Evolutionary conservation across 345 rosid species (phyloP), one percentile per base, ranked within the genome.

Genomic region (Populus davidiana): DNA sequence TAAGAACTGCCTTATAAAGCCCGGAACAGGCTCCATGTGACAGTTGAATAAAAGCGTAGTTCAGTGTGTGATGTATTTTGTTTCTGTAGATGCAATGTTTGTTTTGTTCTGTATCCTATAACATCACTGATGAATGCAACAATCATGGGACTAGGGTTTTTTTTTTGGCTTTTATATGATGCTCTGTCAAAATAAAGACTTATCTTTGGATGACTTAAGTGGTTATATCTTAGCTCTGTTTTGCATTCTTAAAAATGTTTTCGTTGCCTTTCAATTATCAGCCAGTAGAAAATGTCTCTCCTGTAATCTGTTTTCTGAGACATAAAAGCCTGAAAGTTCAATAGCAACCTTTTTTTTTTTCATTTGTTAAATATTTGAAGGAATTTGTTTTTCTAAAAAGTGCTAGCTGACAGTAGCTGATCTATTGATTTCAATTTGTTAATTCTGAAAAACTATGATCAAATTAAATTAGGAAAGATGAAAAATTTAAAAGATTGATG

Each of bases 1-100:
- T 59, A n/a, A 25, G 5, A 79, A 80, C 56, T 59, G 71, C 75
- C 56, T 36, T 63, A 72, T 73, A 73, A 67, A 67, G 56, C 54
- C 38, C 49, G 29, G 67, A 23, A 72, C n/a, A 12, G 61, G 76
- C 47, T 66, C 23, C 8, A 13, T 35, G 25, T 71, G 5, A 43
- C 49, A 20, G 62, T 61, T 69, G 63, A 23, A 67, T 20, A 21
- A 39, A 12, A 38, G 39, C 5, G 21, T 29, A 10, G 56, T 33
- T 80, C 36, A 12, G 1, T 25, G 18, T 64, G 31, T 43, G n/a
- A 13, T n/a, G 23, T 50, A 59, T 35, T 61, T 43, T 43, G 47
- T 11, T 43, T 43, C 47, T 43, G 14, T 10, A 43, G 47, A 43
- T 11, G 47, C 65, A 27, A 17, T 35, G 29, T 35, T 63, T 64